These are phyloP conservation scores for Lachnellula suecica DNA, from an alignment of 2,329 filamentous ascomycete species.

Conservation along the genomic window DNA sequence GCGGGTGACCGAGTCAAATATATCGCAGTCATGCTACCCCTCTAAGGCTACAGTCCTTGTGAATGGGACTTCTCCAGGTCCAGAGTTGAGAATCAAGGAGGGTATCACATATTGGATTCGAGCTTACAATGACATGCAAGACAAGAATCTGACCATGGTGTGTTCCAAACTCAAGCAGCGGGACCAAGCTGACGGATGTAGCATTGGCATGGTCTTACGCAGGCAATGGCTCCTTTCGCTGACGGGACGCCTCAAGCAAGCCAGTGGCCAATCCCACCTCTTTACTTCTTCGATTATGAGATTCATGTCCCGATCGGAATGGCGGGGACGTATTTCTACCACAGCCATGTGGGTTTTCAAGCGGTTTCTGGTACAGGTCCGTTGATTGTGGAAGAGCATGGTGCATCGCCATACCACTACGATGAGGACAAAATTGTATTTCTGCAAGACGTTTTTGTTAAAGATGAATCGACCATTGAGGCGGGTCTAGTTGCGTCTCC, in stretches of 20 bases:
- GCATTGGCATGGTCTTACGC: constrained; percentile 56
- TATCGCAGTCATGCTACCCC: constrained; percentile 37
- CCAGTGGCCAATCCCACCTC: constrained; percentile 54
- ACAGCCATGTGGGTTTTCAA: constrained; percentile 54
- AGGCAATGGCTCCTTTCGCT: constrained; percentile 48
- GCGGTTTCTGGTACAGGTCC: constrained; percentile 46
- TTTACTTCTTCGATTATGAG: constrained; percentile 56
- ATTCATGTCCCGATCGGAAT: constrained; percentile 42
- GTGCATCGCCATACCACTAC: constrained; percentile 52
- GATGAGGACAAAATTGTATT: constrained; percentile 59
- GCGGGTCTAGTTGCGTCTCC: constrained; percentile 46
- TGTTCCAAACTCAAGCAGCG: not conserved
- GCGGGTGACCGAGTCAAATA: constrained; percentile 37
- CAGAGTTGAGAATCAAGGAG: constrained; percentile 40
- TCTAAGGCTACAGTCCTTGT: constrained; percentile 39
- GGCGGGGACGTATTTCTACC: constrained; percentile 56
- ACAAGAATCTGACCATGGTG: constrained; percentile 51
- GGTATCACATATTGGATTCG: constrained; percentile 49
- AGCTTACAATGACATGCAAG: constrained; percentile 51
- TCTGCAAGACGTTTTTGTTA: constrained; percentile 57
- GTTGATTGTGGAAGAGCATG: constrained; percentile 44
- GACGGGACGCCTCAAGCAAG: constrained; percentile 49
- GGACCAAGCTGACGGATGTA: too few species aligned
- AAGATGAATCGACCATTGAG: constrained; percentile 51
- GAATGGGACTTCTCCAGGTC: constrained; percentile 49